Conservation (phyloP, 106 monocot species). For the Allium cepa region DNA sequence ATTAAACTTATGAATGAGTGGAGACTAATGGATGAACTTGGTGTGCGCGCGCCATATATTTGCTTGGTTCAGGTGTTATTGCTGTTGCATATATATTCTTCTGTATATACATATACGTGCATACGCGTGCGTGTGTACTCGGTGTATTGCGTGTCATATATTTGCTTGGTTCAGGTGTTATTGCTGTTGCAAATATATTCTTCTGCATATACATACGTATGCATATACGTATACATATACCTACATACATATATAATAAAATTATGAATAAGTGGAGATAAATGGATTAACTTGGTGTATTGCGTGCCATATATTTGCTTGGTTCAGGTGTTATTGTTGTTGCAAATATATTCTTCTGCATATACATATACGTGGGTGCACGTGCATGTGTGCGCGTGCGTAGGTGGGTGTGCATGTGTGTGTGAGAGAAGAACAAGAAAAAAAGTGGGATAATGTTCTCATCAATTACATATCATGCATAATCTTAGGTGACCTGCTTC, state of each 20-base stretch:
- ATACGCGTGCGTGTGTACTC: conserved; percentile 27
- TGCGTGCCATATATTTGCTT: conserved; percentile 84
- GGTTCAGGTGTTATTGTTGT: conserved; percentile 64
- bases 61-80: conserved; percentile 81
- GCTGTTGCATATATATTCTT: neutral
- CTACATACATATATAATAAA: no score
- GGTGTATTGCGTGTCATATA: conserved; percentile 79
- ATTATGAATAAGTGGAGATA: conserved; percentile 89
- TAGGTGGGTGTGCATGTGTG: no score
- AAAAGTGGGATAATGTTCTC: neutral
- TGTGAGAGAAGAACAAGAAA: neutral
- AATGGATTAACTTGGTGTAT: conserved; percentile 79
- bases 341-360: no score
- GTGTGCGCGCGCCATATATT: conserved; percentile 77
- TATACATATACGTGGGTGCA: neutral
- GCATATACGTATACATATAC: no score
- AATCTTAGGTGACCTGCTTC: conserved; percentile 78
- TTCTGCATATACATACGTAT: neutral
- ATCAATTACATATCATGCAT: conserved; percentile 1
- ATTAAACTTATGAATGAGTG: conserved; percentile 81
- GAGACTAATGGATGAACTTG: conserved; percentile 88
- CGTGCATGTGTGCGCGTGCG: no score
- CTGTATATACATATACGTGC: conserved; percentile 5
- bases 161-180: conserved; percentile 87
- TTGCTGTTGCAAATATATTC: neutral